These are phyloP conservation scores for Heracleum sosnowskyi DNA, from an alignment of 129 eudicot genomes.

Conservation along the genomic window DNA sequence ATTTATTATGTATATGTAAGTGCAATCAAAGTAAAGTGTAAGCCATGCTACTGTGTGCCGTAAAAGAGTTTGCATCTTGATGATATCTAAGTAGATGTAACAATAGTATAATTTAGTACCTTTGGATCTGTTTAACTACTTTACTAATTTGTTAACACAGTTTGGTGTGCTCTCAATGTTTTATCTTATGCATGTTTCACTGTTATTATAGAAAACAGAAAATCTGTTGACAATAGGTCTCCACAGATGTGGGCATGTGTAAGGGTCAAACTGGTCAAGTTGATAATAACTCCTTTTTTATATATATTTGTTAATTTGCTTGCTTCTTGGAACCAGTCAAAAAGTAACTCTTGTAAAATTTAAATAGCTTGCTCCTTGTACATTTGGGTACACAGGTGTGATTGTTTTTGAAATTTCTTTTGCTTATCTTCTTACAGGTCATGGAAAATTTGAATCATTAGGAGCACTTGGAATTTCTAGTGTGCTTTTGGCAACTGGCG, in stretches of 20 bases:
- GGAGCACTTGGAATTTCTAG: constrained; percentile 96
- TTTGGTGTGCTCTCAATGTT: neutral
- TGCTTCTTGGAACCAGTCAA: no score
- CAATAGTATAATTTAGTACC: neutral
- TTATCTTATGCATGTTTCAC: neutral
- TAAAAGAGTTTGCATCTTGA: constrained; percentile 1
- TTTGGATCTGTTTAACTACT: neutral
- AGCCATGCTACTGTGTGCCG: no score
- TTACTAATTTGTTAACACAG: neutral
- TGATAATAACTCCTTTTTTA: no score
- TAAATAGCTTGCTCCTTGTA: no score
- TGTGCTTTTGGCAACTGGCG: constrained; percentile 73
- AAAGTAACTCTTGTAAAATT: no score
- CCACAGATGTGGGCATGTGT: neutral
- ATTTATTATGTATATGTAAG: neutral
- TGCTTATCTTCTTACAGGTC: constrained; percentile 46
- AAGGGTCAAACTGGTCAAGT: neutral
- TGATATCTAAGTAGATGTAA: neutral
- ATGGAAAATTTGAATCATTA: constrained; percentile 95
- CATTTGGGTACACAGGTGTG: neutral
- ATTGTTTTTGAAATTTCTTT: neutral
- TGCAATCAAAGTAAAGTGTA: neutral
- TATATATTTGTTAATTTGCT: no score
- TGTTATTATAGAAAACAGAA: neutral
- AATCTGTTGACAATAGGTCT: neutral